phyloP scores from a whole-genome alignment of 179 eudicot genomes.

The Gypsophila paniculata region DNA sequence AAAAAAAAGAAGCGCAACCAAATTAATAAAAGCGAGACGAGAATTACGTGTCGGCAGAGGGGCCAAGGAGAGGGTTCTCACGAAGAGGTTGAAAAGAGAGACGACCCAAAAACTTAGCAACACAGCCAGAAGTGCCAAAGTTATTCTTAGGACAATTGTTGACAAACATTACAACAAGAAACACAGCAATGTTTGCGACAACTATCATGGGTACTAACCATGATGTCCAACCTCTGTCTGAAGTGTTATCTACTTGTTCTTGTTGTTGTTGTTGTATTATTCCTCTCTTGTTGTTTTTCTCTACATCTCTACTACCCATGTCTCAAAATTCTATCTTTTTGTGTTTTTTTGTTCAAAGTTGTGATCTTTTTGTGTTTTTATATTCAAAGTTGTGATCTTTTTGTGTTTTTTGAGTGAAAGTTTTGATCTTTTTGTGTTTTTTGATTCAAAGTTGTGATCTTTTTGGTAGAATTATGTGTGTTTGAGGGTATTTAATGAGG shows the following conservation, averaged over 20 bases:
- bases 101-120: slow-evolving; percentile 51
- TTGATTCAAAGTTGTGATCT: no score
- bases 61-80: slow-evolving; percentile 81
- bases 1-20: no score
- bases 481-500: neutral
- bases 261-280: neutral
- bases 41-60: slow-evolving; percentile 61
- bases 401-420: no score
- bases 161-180: slow-evolving; percentile 31
- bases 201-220: slow-evolving; percentile 41
- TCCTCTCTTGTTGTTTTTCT: slow-evolving; percentile 1
- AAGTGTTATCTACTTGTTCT: slow-evolving; percentile 17
- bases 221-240: slow-evolving; percentile 43
- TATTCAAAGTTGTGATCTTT: no score
- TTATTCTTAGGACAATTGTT: slow-evolving; percentile 39
- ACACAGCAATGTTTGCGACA: slow-evolving; percentile 29
- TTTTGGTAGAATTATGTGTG: neutral
- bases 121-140: slow-evolving; percentile 23
- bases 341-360: no score
- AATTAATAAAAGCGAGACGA: no score
- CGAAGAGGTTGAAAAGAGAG: slow-evolving; percentile 65
- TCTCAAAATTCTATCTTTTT: neutral
- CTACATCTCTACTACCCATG: slow-evolving; percentile 24
- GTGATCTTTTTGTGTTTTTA: no score
- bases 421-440: no score